Conservation (phyloP, 257 asterid species). For the Misopates orontium region DNA sequence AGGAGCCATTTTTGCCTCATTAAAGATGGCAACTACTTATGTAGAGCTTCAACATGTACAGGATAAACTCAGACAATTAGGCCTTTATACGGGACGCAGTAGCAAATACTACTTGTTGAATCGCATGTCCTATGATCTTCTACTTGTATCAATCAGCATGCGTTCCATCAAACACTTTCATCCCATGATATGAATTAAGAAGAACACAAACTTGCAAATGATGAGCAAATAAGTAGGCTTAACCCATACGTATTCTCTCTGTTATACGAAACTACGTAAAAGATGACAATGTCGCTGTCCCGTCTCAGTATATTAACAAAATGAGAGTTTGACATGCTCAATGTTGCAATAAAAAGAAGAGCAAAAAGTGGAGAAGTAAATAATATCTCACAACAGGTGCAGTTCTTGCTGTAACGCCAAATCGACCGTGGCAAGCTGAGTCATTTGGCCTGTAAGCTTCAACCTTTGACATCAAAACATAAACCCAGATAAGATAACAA, state of each 20-base stretch:
- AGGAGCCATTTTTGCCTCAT: too few species aligned
- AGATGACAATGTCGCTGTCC: neutral
- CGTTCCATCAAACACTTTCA: neutral
- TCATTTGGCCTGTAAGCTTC: conserved; percentile 95
- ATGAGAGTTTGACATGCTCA: neutral
- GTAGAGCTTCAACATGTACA: too few species aligned
- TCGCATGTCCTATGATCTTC: neutral
- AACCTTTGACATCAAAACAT: conserved; percentile 51
- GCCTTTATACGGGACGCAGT: neutral
- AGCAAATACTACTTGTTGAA: neutral
- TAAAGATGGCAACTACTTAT: too few species aligned
- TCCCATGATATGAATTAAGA: neutral
- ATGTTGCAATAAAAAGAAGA: neutral
- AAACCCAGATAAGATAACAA: conserved; percentile 9
- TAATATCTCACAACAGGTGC: conserved; percentile 75
- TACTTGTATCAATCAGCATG: neutral
- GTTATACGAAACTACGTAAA: neutral
- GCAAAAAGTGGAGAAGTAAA: conserved; percentile 2
- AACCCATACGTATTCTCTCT: conserved; percentile 6
- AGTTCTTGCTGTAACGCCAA: conserved; percentile 88
- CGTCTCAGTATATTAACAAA: neutral
- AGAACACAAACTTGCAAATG: neutral
- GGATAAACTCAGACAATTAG: neutral
- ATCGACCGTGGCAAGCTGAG: conserved; percentile 94
- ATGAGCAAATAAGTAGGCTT: neutral